Conservation (phyloP, 1,284 basidiomycete genomes). For the Ustilago cynodontis region DNA sequence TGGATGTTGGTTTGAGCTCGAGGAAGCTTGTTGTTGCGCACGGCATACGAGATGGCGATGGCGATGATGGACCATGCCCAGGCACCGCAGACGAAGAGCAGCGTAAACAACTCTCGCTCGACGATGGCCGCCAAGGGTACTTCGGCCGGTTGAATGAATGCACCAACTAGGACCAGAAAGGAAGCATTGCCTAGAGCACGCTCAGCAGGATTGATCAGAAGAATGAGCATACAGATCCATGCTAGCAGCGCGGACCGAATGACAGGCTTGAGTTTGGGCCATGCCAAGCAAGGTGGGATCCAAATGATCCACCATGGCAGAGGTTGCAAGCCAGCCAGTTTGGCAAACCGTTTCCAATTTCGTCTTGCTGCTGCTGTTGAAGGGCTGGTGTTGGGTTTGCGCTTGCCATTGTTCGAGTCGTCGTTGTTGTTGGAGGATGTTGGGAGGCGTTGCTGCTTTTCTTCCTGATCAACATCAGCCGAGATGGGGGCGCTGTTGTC, state of each 20-base stretch:
- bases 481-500: background rate
- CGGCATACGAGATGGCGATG: slow-evolving; percentile 76
- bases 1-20: slow-evolving; percentile 70
- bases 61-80: slow-evolving; percentile 82
- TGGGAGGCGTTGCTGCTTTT: slow-evolving; percentile 8
- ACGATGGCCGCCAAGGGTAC: slow-evolving; percentile 79
- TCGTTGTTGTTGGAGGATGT: slow-evolving; percentile 6
- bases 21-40: slow-evolving; percentile 73
- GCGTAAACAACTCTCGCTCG: slow-evolving; percentile 78
- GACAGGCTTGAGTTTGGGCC: slow-evolving; percentile 74
- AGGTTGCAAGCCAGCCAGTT: slow-evolving; percentile 31
- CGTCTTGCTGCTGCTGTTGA: background rate
- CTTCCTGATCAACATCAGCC: slow-evolving; percentile 25
- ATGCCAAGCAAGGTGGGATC: slow-evolving; percentile 45
- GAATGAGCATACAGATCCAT: slow-evolving; percentile 77
- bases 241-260: slow-evolving; percentile 77
- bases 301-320: slow-evolving; percentile 47
- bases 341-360: slow-evolving; percentile 23
- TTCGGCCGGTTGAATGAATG: slow-evolving; percentile 78
- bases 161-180: slow-evolving; percentile 78
- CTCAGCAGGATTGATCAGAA: slow-evolving; percentile 76
- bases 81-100: slow-evolving; percentile 73
- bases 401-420: slow-evolving; percentile 33
- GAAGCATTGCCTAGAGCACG: slow-evolving; percentile 76
- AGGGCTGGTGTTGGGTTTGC: slow-evolving; percentile 6